Percentiles rank a stretch among this genome's conserved stretches.
phyloP scores from a whole-genome alignment of 2,329 filamentous ascomycete genomes.

The Lasiodiplodia sp. region DNA sequence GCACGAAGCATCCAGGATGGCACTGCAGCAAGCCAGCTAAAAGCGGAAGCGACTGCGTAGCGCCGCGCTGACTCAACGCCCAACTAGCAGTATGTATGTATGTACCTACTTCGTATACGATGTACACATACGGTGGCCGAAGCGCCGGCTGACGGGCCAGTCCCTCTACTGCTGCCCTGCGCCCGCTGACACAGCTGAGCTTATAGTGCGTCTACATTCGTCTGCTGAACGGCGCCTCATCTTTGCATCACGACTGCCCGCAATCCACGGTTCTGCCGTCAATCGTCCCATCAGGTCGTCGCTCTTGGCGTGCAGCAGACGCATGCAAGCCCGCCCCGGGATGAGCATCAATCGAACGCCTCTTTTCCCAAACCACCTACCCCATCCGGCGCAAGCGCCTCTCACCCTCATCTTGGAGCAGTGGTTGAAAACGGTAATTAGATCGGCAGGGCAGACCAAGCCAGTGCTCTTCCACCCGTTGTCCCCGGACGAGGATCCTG shows the following conservation, averaged over 20 bases:
- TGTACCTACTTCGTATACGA: neutral
- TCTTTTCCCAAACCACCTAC: neutral
- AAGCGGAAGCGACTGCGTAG: neutral
- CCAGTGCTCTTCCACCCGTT: slow-evolving; percentile 1
- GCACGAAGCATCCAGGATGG: neutral
- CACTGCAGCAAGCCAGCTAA: neutral
- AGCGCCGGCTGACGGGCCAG: slow-evolving; percentile 3
- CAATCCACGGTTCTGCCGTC: neutral
- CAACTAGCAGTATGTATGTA: neutral
- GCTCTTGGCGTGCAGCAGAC: slow-evolving; percentile 23
- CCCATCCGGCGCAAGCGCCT: neutral
- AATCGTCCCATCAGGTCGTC: slow-evolving; percentile 3
- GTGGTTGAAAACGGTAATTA: slow-evolving; percentile 26
- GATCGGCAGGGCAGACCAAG: slow-evolving; percentile 25
- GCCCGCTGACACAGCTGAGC: neutral
- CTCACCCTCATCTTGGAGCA: neutral
- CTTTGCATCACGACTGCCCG: neutral
- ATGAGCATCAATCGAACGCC: slow-evolving; percentile 9
- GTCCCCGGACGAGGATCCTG: slow-evolving; percentile 12
- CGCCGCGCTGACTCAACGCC: slow-evolving; percentile 6
- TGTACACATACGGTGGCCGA: too few relatives aligned
- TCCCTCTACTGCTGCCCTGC: neutral
- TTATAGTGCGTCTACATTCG: neutral
- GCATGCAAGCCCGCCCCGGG: slow-evolving; percentile 6
- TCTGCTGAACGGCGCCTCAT: neutral